These are phyloP conservation scores for Diaporthe citri DNA, from an alignment of 2,329 filamentous ascomycete species.

Conservation along the genomic window DNA sequence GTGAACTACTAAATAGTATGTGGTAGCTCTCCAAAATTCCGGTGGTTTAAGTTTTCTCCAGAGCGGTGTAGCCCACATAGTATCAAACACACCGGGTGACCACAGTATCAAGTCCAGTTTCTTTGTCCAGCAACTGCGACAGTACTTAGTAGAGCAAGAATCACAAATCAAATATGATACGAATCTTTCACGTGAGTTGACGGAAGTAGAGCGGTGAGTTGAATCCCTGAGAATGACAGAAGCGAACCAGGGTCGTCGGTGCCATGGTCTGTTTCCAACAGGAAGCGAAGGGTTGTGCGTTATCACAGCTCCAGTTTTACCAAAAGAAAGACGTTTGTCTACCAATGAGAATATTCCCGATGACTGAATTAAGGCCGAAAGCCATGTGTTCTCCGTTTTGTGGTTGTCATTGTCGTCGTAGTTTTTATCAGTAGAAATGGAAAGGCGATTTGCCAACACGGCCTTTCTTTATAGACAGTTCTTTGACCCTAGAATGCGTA, in stretches of 20 bases:
- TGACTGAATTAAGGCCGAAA: background rate
- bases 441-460: background rate
- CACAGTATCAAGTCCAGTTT: no score
- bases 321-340: background rate
- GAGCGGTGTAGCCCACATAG: no score
- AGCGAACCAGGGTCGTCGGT: background rate
- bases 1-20: no score
- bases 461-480: background rate
- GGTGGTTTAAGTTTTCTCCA: no score
- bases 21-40: no score
- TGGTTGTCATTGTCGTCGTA: background rate
- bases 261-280: background rate
- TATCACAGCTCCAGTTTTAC: background rate
- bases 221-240: background rate
- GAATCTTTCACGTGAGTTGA: no score
- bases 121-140: no score
- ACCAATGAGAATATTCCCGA: fast-evolving
- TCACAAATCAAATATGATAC: no score
- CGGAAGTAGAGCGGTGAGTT: no score
- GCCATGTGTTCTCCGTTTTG: background rate
- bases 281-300: background rate
- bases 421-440: background rate
- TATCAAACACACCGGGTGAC: no score
- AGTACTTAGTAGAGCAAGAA: no score
- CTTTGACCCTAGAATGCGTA: no score